Evolutionary conservation across 2,329 filamentous ascomycete species (phyloP).

Genomic region (Colletotrichum coccodes): DNA sequence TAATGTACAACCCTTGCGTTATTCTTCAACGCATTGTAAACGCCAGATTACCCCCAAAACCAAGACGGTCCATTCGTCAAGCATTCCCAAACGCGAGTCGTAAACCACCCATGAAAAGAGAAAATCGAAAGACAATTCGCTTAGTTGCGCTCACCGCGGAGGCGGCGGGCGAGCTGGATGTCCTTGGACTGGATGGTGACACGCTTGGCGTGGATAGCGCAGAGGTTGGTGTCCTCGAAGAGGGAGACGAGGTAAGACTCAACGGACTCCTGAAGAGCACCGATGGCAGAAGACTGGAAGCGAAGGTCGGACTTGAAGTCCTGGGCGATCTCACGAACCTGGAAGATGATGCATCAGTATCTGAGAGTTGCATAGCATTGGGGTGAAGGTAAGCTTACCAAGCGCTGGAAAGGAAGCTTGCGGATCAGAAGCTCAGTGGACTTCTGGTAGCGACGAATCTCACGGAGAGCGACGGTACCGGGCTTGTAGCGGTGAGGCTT

Average conservation of each 20-base stretch:
- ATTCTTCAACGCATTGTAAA: slow-evolving; percentile 52
- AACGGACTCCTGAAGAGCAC: slow-evolving; percentile 96
- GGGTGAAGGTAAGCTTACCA: slow-evolving; percentile 63
- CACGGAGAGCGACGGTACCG: slow-evolving; percentile 88
- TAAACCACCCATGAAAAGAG: slow-evolving; percentile 47
- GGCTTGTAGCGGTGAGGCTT: slow-evolving; percentile 90
- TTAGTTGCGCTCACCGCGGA: slow-evolving; percentile 94
- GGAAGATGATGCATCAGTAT: slow-evolving; percentile 33
- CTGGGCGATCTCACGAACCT: slow-evolving; percentile 93
- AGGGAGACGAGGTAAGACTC: slow-evolving; percentile 99
- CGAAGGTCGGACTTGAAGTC: slow-evolving; percentile 95
- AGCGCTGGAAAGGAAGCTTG: slow-evolving; percentile 97
- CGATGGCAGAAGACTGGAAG: slow-evolving; percentile 98
- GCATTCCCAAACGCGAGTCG: slow-evolving; percentile 52
- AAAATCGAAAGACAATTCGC: slow-evolving; percentile 40
- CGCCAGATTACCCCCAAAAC: slow-evolving; percentile 55
- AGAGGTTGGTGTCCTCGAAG: slow-evolving; percentile 98
- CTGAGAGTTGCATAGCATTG: background rate
- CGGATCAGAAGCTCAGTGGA: slow-evolving; percentile 89
- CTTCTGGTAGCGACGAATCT: slow-evolving; percentile 94
- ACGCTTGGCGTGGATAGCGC: slow-evolving; percentile 99
- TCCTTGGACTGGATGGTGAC: slow-evolving; percentile 98
- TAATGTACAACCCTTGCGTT: slow-evolving; percentile 57
- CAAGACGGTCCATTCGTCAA: slow-evolving; percentile 48
- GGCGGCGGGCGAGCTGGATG: slow-evolving; percentile 94